A percentile compares a stretch with the other conserved stretches of the same genome.
Conservation (phyloP, 225 moss, liverwort and hornwort genomes). For the Pseudoscleropodium purum region DNA sequence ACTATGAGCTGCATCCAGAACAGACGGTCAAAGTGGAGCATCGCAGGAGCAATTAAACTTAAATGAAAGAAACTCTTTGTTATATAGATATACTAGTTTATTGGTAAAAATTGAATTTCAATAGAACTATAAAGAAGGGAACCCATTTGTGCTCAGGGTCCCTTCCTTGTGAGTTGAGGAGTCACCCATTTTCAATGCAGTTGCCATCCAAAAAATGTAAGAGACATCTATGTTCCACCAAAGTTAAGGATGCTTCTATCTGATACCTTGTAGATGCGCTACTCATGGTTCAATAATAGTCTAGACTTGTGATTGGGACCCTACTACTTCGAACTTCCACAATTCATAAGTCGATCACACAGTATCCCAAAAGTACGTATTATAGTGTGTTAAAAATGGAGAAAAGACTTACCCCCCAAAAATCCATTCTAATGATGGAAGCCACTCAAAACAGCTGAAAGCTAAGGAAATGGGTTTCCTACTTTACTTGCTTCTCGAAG, state of each 20-base stretch:
- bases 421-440: neutral
- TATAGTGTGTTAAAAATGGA: neutral
- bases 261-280: neutral
- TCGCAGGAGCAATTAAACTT: neutral
- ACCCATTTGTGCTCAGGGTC: neutral
- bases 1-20: slow-evolving; percentile 60
- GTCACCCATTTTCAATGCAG: neutral
- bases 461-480: neutral
- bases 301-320: neutral
- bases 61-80: neutral
- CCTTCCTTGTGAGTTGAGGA: neutral
- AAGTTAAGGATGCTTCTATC: neutral
- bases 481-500: neutral
- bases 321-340: neutral
- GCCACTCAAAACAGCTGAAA: neutral
- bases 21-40: neutral
- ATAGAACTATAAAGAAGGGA: neutral
- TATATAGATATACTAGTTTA: neutral
- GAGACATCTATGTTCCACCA: neutral
- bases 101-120: neutral
- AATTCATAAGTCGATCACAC: neutral
- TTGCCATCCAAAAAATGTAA: neutral
- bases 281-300: neutral
- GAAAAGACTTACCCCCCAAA: neutral
- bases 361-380: neutral